Base-by-base conservation (phyloP, 192 early-diverging fungal species). In the Coemansia sp. region DNA sequence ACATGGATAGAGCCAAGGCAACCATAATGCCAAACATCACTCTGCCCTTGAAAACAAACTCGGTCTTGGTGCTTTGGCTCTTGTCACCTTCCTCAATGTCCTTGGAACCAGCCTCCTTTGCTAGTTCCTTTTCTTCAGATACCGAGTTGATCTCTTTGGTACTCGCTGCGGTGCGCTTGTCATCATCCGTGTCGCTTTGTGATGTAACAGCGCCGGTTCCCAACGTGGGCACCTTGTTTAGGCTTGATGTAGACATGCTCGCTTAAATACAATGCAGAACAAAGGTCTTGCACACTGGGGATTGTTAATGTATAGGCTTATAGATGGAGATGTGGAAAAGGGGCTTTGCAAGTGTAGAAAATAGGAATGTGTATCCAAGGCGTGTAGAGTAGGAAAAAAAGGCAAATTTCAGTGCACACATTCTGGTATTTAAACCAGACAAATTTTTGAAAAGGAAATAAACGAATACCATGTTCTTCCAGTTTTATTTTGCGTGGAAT, bases 1-100 rank as follows among this genome's bases (percentile, higher is more conserved):
- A 88, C 58, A 87, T 80, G 0, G 85, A 86, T 59, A 90, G 76
- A 42, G 76, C 68, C 62, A 72, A 67, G 18, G 76, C 67, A 9
- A 66, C 26, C 77, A 78, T 78, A 11, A 78, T 54, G 40, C 76
- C 76, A 51, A 78, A 7, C 71, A 73, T 78, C 37, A 64, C n/a
- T 47, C 66, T 73, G 41, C 76, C 76, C 55, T 62, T 67, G 61
- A 74, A 63, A 21, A 61, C 54, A 48, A 73, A 68, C 36, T 61
- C 51, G 47, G 66, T 45, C 2, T 55, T 36, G 52, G 15, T 36
- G 15, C 6, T 16, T 8, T 42, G 22, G 39, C 18, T 41, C 6
- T 57, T 46, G 6, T 41, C 22, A 37, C 63, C 73, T 16, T 42
- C 41, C 52, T 75, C 73, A 16, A 65, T 45, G 8, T 69, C 73